Evolutionary conservation across 805 yeast species (phyloP).

Genomic region (Kazachstania psychrophila): DNA sequence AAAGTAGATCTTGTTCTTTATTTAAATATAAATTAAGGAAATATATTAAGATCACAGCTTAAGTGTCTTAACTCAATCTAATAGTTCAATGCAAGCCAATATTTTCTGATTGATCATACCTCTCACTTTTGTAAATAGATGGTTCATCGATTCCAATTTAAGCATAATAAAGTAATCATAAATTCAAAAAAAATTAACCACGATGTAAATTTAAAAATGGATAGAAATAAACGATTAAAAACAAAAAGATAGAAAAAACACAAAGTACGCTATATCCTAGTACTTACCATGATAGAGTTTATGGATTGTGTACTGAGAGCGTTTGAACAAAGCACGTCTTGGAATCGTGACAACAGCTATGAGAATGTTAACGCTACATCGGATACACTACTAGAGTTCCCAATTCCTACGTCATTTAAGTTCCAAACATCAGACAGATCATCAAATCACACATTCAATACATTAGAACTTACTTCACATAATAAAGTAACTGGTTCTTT

Average conservation of each 20-base stretch:
- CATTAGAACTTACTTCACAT: slow-evolving; percentile 55
- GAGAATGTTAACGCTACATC: slow-evolving; percentile 69
- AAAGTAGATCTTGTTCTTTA: too few species aligned
- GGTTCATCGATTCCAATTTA: too few species aligned
- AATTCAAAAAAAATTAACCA: too few species aligned
- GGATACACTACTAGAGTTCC: slow-evolving; percentile 57
- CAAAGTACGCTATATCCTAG: too few species aligned
- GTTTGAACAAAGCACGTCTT: slow-evolving; percentile 58
- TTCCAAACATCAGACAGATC: slow-evolving; percentile 63
- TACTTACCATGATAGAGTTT: slow-evolving; percentile 54
- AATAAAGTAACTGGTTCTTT: slow-evolving; percentile 69
- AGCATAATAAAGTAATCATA: too few species aligned
- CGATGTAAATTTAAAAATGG: too few species aligned
- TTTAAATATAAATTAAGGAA: too few species aligned
- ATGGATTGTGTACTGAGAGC: slow-evolving; percentile 79
- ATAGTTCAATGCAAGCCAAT: too few species aligned
- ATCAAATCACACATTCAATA: slow-evolving; percentile 59
- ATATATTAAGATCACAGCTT: too few species aligned
- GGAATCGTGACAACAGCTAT: slow-evolving; percentile 75
- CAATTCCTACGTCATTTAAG: slow-evolving; percentile 56
- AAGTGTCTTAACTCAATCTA: too few species aligned
- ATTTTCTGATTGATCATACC: too few species aligned
- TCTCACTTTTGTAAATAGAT: too few species aligned
- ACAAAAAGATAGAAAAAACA: not conserved
- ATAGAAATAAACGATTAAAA: not conserved